phyloP scores from a whole-genome alignment of 345 rosid genomes.

The Hibiscus tridactylites region DNA sequence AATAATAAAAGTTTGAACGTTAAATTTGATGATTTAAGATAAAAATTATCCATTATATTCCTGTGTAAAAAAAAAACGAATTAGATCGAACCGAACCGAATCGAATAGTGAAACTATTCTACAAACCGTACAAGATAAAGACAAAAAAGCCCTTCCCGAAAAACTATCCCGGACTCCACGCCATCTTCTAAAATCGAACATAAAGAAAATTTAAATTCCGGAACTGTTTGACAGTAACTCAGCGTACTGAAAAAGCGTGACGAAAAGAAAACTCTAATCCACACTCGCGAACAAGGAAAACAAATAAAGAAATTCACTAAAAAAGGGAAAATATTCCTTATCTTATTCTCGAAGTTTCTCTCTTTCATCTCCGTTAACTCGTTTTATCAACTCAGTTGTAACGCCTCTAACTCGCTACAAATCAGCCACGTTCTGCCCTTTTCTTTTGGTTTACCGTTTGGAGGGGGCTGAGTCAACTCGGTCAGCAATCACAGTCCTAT shows the following conservation, averaged over 20 bases:
- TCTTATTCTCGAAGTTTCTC: neutral
- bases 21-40: too few relatives aligned
- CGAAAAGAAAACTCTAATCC: constrained; percentile 1
- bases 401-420: neutral
- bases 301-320: neutral
- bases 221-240: constrained; percentile 14
- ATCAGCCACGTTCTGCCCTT: neutral
- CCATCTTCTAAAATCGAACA: constrained; percentile 11
- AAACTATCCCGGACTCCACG: constrained; percentile 22
- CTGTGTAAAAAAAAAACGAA: neutral
- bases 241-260: constrained; percentile 28
- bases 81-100: neutral
- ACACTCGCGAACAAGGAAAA: neutral
- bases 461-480: constrained; percentile 16
- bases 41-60: too few relatives aligned
- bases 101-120: too few relatives aligned
- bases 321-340: neutral
- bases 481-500: constrained; percentile 11
- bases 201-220: constrained; percentile 24
- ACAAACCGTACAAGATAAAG: neutral
- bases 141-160: constrained; percentile 6
- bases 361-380: neutral
- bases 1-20: too few relatives aligned
- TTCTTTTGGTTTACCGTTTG: neutral
- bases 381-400: neutral